Evolutionary conservation across 306 rosid species (phyloP).

Genomic region (Vicia sativa): DNA sequence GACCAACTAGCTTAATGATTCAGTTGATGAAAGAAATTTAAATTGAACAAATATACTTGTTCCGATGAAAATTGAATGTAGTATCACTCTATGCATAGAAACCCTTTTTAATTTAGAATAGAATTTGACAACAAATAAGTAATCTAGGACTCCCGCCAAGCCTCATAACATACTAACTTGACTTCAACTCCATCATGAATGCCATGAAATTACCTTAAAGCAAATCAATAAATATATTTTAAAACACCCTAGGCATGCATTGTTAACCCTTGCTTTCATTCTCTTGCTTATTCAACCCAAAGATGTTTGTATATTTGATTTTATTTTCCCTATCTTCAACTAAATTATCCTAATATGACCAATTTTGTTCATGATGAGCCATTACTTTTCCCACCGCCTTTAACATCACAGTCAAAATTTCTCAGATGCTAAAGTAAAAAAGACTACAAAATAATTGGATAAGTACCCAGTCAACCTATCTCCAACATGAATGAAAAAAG

Average conservation of each 20-base stretch:
- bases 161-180: neutral
- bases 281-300: neutral
- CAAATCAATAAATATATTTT: neutral
- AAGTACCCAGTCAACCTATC: neutral
- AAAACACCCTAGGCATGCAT: neutral
- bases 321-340: neutral
- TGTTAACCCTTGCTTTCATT: neutral
- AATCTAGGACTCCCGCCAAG: neutral
- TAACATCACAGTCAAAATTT: neutral
- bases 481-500: neutral
- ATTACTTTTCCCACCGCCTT: neutral
- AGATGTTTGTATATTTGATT: neutral
- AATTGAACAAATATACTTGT: neutral
- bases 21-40: neutral
- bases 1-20: neutral
- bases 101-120: neutral
- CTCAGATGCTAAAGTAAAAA: neutral
- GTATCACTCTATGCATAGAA: neutral
- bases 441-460: neutral
- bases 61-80: neutral
- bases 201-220: neutral
- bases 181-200: neutral
- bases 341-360: neutral
- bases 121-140: neutral
- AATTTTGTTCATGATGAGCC: neutral